These are phyloP conservation scores for Colletotrichum sp. DNA, from an alignment of 2,329 filamentous ascomycete genomes.

Conservation along the genomic window DNA sequence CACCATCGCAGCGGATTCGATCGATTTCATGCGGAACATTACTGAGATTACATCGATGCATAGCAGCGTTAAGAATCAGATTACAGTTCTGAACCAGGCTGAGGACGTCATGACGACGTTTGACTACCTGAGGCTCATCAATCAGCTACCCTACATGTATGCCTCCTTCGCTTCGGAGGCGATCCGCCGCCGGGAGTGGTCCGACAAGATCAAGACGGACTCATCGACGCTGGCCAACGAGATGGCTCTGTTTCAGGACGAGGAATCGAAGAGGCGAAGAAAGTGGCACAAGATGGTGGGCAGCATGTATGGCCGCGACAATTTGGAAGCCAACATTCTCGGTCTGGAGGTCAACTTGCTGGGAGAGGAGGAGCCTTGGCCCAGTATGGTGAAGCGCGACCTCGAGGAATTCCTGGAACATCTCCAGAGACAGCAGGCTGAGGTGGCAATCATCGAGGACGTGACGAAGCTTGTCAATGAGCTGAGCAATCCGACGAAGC, in stretches of 20 bases:
- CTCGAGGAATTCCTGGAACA: slow-evolving; percentile 74
- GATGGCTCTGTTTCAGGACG: slow-evolving; percentile 89
- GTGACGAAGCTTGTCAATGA: slow-evolving; percentile 80
- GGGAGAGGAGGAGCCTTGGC: slow-evolving; percentile 83
- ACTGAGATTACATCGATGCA: slow-evolving; percentile 80
- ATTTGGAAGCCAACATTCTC: slow-evolving; percentile 71
- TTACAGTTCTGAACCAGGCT: slow-evolving; percentile 73
- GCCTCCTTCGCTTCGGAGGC: slow-evolving; percentile 88
- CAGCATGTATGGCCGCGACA: slow-evolving; percentile 71
- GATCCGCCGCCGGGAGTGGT: slow-evolving; percentile 87
- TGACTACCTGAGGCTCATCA: slow-evolving; percentile 79
- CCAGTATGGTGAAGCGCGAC: slow-evolving; percentile 75
- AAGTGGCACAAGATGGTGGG: slow-evolving; percentile 91
- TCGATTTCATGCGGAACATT: slow-evolving; percentile 81
- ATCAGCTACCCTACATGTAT: slow-evolving; percentile 87
- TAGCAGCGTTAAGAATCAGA: slow-evolving; percentile 72
- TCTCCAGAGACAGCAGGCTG: slow-evolving; percentile 68
- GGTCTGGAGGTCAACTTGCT: slow-evolving; percentile 86
- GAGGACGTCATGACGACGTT: slow-evolving; percentile 82
- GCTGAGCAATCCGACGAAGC: slow-evolving; percentile 80
- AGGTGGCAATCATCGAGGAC: slow-evolving; percentile 72
- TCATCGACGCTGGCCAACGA: slow-evolving; percentile 90
- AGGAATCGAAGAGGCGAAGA: slow-evolving; percentile 85
- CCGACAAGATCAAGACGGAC: slow-evolving; percentile 86
- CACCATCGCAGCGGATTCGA: slow-evolving; percentile 65